phyloP scores from a whole-genome alignment of 2,329 filamentous ascomycete genomes.

The Stylonectria norvegica region DNA sequence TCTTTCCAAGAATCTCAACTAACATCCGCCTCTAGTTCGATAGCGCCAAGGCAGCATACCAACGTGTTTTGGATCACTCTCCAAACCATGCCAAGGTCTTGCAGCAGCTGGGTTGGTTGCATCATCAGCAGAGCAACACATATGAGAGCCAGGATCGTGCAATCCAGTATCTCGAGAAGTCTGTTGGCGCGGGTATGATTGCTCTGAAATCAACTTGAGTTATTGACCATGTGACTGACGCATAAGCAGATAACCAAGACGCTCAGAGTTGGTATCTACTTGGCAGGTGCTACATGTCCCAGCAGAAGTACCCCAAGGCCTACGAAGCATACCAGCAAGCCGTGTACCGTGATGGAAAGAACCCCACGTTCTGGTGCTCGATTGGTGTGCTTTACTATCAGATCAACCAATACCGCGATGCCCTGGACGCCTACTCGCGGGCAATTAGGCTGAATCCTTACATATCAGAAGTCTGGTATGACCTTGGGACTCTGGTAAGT shows the following conservation, averaged over 20 bases:
- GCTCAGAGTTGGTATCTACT: slow-evolving; percentile 98
- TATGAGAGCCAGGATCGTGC: slow-evolving; percentile 93
- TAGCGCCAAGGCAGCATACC: slow-evolving; percentile 86
- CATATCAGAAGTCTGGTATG: slow-evolving; percentile 99
- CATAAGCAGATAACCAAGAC: slow-evolving; percentile 75
- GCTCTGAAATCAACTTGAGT: too few species aligned
- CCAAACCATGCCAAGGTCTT: slow-evolving; percentile 97
- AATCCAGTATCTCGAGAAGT: slow-evolving; percentile 96
- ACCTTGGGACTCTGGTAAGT: slow-evolving; percentile 88
- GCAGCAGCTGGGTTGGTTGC: slow-evolving; percentile 95
- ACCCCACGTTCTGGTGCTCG: slow-evolving; percentile 99
- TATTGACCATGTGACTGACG: slow-evolving; percentile 2
- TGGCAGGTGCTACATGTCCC: slow-evolving; percentile 97
- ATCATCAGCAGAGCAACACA: slow-evolving; percentile 91
- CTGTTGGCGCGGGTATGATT: slow-evolving; percentile 77
- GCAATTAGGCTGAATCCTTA: slow-evolving; percentile 96
- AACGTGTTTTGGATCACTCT: slow-evolving; percentile 88
- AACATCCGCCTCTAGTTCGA: slow-evolving; percentile 66
- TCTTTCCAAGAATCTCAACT: slow-evolving; percentile 27
- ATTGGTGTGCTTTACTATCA: slow-evolving; percentile 99
- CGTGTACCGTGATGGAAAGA: slow-evolving; percentile 94
- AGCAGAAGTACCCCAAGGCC: slow-evolving; percentile 97
- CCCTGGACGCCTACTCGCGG: slow-evolving; percentile 93
- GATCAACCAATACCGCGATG: slow-evolving; percentile 98
- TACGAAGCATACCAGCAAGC: slow-evolving; percentile 99